Base-by-base conservation (phyloP, 768 basidiomycete genomes). In the Boletus tylopilopsis region DNA sequence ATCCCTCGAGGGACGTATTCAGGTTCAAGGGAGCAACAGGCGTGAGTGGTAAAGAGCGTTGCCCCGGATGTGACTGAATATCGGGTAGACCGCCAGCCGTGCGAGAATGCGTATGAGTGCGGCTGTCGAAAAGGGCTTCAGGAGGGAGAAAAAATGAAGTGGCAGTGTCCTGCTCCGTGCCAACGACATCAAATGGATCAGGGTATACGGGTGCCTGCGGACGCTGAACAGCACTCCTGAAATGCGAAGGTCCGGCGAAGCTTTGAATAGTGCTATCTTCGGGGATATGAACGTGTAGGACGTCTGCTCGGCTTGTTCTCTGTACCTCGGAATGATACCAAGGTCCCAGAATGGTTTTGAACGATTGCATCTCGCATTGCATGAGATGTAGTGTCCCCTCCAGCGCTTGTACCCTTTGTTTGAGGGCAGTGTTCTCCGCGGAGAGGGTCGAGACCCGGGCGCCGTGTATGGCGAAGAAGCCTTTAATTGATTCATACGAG, bases 391-490 rank as follows among this genome's bases (percentile, higher is more conserved):
- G 61, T 2, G 75, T 66, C 15, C 74, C 74, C 60, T 90, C 87
- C 19, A 89, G 67, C 0, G 74, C 72, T 12, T 80, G 77, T 9
- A 88, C 69, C 27, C 77, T 76, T 53, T 77, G 74, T 23, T 80
- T 78, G 16, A 93, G 74, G 9, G 80, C 49, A 16, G 76, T 68
- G 59, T 92, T 92, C 61, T 92, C 87, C 47, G 81, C 74, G 33
- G 72, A 70, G 4, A 90, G 69, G 11, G 69, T 54, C 4, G 73
- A 68, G 12, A 74, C 61, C 42, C 70, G 71, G 35, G 68, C 50
- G 34, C 64, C 66, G 54, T 77, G 71, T 29, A 77, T 51, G 4
- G 72, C 52, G 46, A 86, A 76, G 64, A 84, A 84, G 27, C 77
- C 81, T 58, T 80, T 80, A 56, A 87, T 72, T 5, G 72, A 70